Percentiles rank a stretch among this genome's conserved stretches.
Conservation (phyloP, 2,329 filamentous ascomycete genomes). For the Coniochaeta pulveracea region DNA sequence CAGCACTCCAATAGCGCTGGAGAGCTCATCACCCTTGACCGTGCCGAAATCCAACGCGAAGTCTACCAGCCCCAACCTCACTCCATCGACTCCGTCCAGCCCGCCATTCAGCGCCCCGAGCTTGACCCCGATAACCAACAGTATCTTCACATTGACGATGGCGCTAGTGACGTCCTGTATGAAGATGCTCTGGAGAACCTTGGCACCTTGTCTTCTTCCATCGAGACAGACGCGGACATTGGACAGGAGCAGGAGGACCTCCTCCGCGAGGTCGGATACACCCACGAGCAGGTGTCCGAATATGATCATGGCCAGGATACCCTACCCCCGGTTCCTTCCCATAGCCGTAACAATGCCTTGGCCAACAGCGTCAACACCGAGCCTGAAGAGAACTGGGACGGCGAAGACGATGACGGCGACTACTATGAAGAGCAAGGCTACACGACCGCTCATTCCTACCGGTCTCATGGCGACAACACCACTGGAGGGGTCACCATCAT, state of each 20-base stretch:
- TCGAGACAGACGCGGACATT: too few species aligned
- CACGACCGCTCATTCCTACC: conserved; percentile 64
- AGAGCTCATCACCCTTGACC: too few species aligned
- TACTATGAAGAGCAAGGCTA: conserved; percentile 57
- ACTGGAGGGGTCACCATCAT: conserved; percentile 42
- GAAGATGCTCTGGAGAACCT: conserved; percentile 33
- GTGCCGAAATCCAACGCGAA: too few species aligned
- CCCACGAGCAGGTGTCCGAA: conserved; percentile 5
- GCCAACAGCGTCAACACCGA: conserved; percentile 24
- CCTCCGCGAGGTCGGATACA: conserved; percentile 1
- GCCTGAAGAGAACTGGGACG: conserved; percentile 64
- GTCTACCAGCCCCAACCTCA: too few species aligned
- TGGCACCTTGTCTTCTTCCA: neutral
- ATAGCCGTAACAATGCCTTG: conserved; percentile 7
- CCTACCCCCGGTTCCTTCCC: conserved; percentile 6
- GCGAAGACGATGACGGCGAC: conserved; percentile 71
- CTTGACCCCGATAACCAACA: conserved; percentile 13
- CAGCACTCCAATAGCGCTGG: too few species aligned
- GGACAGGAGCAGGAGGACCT: conserved; percentile 4
- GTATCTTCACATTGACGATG: conserved; percentile 19
- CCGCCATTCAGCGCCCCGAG: conserved; percentile 33
- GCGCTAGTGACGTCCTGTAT: conserved; percentile 28
- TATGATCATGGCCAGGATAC: conserved; percentile 5
- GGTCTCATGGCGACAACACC: conserved; percentile 57
- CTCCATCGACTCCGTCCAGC: too few species aligned